These are phyloP conservation scores for Calonectria hongkongensis DNA, from an alignment of 2,329 filamentous ascomycete species.

Conservation along the genomic window DNA sequence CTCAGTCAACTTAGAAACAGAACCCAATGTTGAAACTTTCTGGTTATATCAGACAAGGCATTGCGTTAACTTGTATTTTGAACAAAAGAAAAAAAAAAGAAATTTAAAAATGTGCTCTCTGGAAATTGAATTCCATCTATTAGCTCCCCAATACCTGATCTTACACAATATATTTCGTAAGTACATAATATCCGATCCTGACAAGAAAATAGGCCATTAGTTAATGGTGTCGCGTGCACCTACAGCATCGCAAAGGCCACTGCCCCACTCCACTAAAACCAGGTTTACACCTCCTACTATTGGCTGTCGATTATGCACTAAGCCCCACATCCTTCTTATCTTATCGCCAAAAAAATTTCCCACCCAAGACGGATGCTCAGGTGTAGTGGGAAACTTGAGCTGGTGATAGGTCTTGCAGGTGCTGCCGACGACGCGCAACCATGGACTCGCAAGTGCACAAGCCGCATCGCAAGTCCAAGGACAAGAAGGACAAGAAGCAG, in stretches of 20 bases:
- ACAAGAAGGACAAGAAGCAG: constrained; percentile 82
- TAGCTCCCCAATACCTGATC: not conserved
- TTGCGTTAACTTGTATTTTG: not conserved
- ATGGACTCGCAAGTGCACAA: constrained; percentile 92
- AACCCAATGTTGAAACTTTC: not conserved
- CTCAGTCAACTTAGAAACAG: not conserved
- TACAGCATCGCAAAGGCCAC: not conserved
- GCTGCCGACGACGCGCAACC: constrained; percentile 58
- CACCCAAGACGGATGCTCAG: constrained; percentile 12
- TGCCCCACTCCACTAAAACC: no score
- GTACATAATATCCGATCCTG: not conserved
- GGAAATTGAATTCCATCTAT: not conserved
- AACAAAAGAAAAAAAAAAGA: not conserved
- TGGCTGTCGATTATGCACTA: not conserved
- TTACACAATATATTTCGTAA: not conserved
- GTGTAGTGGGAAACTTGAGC: constrained; percentile 49
- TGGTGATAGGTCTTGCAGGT: constrained; percentile 48
- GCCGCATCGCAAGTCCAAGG: constrained; percentile 89
- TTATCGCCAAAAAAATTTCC: constrained; percentile 28
- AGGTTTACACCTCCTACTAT: not conserved
- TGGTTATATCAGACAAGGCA: not conserved
- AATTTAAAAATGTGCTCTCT: not conserved
- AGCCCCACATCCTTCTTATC: constrained; percentile 13
- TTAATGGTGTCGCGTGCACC: not conserved
- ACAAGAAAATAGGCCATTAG: not conserved